Conservation (phyloP, 305 asterid genomes). For the Lippia alba region DNA sequence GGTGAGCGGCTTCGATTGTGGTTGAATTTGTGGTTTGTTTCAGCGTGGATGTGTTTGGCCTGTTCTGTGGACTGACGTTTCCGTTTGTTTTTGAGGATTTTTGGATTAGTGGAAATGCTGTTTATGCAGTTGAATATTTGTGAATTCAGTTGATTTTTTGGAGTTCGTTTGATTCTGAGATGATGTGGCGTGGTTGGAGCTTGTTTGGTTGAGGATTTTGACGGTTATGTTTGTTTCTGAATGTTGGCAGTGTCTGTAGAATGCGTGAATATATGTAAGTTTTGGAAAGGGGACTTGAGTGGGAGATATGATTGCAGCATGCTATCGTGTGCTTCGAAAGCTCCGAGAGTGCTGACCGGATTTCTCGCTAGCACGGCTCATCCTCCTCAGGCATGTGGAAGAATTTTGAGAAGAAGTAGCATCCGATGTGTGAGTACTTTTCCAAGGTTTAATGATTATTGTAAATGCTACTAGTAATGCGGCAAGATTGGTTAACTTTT, state of each 20-base stretch:
- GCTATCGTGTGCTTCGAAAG: slow-evolving; percentile 81
- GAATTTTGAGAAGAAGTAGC: slow-evolving; percentile 48
- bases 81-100: not conserved
- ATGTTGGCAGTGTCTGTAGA: slow-evolving; percentile 68
- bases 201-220: slow-evolving; percentile 16
- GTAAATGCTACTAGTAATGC: not conserved
- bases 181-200: not conserved
- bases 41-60: not conserved
- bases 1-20: slow-evolving; percentile 13
- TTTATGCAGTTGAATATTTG: slow-evolving; percentile 18
- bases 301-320: slow-evolving; percentile 73
- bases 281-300: slow-evolving; percentile 76
- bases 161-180: not conserved
- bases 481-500: slow-evolving; percentile 15
- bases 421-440: slow-evolving; percentile 55
- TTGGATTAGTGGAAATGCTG: slow-evolving; percentile 9
- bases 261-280: slow-evolving; percentile 74
- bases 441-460: slow-evolving; percentile 11
- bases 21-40: not conserved
- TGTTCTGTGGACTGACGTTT: not conserved
- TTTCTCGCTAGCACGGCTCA: slow-evolving; percentile 83
- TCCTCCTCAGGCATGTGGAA: slow-evolving; percentile 58
- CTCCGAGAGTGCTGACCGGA: slow-evolving; percentile 82
- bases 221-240: slow-evolving; percentile 6
- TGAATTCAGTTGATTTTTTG: slow-evolving; percentile 14